Base-by-base conservation (phyloP, 257 asterid species). In the Prunella vulgaris region DNA sequence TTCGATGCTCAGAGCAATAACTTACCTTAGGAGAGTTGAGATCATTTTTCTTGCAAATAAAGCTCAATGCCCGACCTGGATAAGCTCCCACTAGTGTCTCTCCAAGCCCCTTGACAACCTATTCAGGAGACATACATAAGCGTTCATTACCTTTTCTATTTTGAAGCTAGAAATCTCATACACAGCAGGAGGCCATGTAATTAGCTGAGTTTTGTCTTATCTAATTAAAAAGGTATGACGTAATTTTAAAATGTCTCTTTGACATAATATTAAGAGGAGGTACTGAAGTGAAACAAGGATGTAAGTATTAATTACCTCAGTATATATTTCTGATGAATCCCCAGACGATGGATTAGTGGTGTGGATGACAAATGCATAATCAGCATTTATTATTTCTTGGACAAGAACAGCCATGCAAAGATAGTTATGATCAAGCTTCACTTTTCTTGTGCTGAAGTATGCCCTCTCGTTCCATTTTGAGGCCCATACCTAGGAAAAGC, bases 401-500 rank as follows among this genome's bases (percentile, higher is more conserved):
- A 94, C 96, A 68, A 94, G 98, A 78, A 94, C 97, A 74, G 99
- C 99, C 99, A 94, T 94, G 85, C 96, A 89, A 75, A 94, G 97
- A 81, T 72, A 86, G 77, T 87, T 92, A 58, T 94, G 99, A 76
- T 94, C 90, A 68, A 94, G 88, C 72, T 91, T 91, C 82, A 87
- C 99, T 84, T 89, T 94, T 79, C 92, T 86, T 57, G 97, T 89
- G 90, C 99, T 94, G 80, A 89, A 87, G 78, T 87, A 94, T 79
- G 99, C 99, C 81, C 99, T 86, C 83, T 94, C 99, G 35, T 94
- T 94, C 99, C 99, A 94, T 74, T 94, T 94, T 56, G 99, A 94
- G 72, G 98, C 97, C 99, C 99, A 94, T 24, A 94, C 99, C 99
- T 94, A 59, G 38, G 64, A 53, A 40, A 49, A 1, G 49, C 69